These are phyloP conservation scores for Sarocladium oryzae DNA, from an alignment of 2,329 filamentous ascomycete species.

Conservation along the genomic window DNA sequence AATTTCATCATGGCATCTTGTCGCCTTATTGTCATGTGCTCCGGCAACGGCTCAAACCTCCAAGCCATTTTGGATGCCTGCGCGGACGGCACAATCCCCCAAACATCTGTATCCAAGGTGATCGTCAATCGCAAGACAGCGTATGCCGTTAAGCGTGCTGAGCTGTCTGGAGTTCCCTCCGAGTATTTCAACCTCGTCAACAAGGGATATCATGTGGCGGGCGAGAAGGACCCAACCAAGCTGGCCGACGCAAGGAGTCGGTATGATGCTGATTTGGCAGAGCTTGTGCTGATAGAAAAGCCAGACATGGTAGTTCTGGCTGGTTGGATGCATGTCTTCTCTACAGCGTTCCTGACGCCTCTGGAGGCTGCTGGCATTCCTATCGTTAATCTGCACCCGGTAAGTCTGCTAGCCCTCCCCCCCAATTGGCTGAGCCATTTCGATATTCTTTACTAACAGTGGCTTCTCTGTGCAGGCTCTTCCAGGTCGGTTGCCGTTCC, in stretches of 20 bases:
- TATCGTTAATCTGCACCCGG: constrained; percentile 77
- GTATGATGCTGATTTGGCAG: constrained; percentile 72
- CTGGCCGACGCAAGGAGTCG: constrained; percentile 52
- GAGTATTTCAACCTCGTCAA: constrained; percentile 76
- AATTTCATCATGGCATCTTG: constrained; percentile 20
- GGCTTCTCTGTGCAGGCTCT: constrained; percentile 38
- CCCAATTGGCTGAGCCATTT: no score
- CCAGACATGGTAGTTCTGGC: constrained; percentile 76
- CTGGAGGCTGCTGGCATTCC: constrained; percentile 54
- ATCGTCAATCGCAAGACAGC: constrained; percentile 43
- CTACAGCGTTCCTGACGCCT: constrained; percentile 61
- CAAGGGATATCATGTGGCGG: constrained; percentile 55
- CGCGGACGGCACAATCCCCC: constrained; percentile 30
- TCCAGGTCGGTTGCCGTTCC: constrained; percentile 16
- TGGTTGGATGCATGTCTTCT: constrained; percentile 84
- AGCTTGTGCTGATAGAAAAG: constrained; percentile 53
- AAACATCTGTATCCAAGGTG: constrained; percentile 38
- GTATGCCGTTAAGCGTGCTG: constrained; percentile 34
- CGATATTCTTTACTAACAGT: constrained; percentile 27
- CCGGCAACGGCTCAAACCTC: constrained; percentile 70
- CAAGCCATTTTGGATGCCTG: constrained; percentile 60
- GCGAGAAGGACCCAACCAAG: constrained; percentile 52
- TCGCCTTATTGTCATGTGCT: constrained; percentile 62
- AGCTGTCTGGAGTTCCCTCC: constrained; percentile 58
- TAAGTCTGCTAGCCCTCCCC: constrained; percentile 30